phyloP scores from a whole-genome alignment of 2,329 filamentous ascomycete species.

The Cyphellophora europaea region DNA sequence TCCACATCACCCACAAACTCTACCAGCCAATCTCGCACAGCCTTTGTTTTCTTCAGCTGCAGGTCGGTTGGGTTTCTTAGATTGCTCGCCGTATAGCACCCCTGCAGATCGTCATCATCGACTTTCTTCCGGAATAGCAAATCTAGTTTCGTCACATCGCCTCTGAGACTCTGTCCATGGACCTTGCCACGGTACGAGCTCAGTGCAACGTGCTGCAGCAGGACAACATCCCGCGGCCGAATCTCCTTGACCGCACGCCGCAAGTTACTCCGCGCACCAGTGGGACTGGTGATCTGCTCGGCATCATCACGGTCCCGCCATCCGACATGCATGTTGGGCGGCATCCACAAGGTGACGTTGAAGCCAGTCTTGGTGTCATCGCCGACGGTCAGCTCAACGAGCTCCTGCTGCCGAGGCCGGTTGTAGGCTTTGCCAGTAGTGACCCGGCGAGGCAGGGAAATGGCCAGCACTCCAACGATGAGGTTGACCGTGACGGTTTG shows the following conservation, averaged over 20 bases:
- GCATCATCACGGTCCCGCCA: constrained; percentile 19
- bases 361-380: constrained; percentile 80
- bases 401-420: constrained; percentile 41
- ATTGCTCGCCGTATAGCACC: constrained; percentile 47
- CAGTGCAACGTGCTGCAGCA: constrained; percentile 71
- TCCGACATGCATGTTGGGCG: constrained; percentile 18
- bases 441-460: constrained; percentile 58
- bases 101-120: constrained; percentile 43
- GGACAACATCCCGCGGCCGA: constrained; percentile 64
- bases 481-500: constrained; percentile 76
- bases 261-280: constrained; percentile 24
- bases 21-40: constrained; percentile 66
- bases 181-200: constrained; percentile 67
- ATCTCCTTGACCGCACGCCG: constrained; percentile 38
- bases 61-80: constrained; percentile 35
- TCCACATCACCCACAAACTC: constrained; percentile 50
- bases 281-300: constrained; percentile 5
- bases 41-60: constrained; percentile 54
- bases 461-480: constrained; percentile 68
- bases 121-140: constrained; percentile 52
- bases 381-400: constrained; percentile 71
- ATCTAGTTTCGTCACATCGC: constrained; percentile 59
- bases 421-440: constrained; percentile 50
- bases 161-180: constrained; percentile 72
- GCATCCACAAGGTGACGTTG: constrained; percentile 74